Conservation (phyloP, 306 rosid genomes). For the Cucurbita moschata region DNA sequence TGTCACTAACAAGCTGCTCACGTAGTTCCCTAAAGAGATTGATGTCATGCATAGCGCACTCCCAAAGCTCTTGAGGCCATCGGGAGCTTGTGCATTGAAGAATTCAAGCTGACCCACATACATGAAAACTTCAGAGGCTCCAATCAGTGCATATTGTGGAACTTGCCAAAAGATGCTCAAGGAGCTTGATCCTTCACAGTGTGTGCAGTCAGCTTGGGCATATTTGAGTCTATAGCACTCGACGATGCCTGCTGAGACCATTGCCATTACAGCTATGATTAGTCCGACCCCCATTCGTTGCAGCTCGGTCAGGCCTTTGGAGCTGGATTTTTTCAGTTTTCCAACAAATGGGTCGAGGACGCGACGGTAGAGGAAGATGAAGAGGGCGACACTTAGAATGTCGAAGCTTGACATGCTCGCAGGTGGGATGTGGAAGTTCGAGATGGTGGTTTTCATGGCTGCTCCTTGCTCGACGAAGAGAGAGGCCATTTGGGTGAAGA, state of each 20-base stretch:
- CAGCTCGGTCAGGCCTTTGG: conserved; percentile 68
- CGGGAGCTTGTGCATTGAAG: conserved; percentile 96
- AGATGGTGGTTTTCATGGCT: conserved; percentile 66
- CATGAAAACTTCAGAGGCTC: conserved; percentile 97
- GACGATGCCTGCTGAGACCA: conserved; percentile 82
- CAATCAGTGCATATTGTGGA: conserved; percentile 81
- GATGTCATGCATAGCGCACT: conserved; percentile 93
- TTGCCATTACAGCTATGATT: conserved; percentile 74
- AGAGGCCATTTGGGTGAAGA: conserved; percentile 93
- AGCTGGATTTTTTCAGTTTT: conserved; percentile 42
- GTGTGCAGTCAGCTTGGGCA: conserved; percentile 40
- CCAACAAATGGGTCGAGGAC: conserved; percentile 66
- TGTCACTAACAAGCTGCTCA: conserved; percentile 73
- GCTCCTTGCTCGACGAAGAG: conserved; percentile 96
- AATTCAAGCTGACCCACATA: conserved; percentile 89
- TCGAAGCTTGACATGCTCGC: conserved; percentile 98
- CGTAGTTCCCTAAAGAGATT: conserved; percentile 82
- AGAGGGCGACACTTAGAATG: conserved; percentile 62
- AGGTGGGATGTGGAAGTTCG: conserved; percentile 61
- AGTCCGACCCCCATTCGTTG: conserved; percentile 95
- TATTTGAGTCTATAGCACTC: conserved; percentile 77
- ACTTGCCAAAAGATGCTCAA: conserved; percentile 91
- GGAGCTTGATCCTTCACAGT: conserved; percentile 57
- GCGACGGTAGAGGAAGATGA: conserved; percentile 76
- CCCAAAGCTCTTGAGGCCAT: conserved; percentile 85